Conservation (phyloP, 352 stramenopile species). For the Pilasporangium apinafurcum region DNA sequence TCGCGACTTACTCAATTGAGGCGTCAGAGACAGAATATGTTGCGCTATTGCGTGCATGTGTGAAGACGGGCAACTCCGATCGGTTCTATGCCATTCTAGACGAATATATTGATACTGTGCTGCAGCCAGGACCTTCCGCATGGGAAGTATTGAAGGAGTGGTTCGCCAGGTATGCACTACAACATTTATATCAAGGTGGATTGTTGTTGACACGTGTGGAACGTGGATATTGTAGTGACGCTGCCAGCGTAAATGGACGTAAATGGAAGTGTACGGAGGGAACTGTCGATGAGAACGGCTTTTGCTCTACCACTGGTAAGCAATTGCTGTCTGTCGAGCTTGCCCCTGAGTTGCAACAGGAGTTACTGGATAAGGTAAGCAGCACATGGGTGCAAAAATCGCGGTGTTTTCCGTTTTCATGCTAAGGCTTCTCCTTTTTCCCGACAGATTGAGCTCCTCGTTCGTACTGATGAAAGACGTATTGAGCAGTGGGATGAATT, state of each 20-base stretch:
- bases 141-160: slow-evolving; percentile 69
- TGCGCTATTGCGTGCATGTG: slow-evolving; percentile 44
- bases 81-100: slow-evolving; percentile 55
- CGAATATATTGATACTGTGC: slow-evolving; percentile 54
- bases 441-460: slow-evolving; percentile 66
- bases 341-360: slow-evolving; percentile 20
- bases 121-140: slow-evolving; percentile 27
- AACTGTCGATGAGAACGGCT: slow-evolving; percentile 38
- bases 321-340: slow-evolving; percentile 70
- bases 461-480: slow-evolving; percentile 64
- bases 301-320: slow-evolving; percentile 56
- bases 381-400: background rate
- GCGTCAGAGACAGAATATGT: slow-evolving; percentile 60
- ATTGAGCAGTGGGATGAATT: slow-evolving; percentile 76
- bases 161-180: slow-evolving; percentile 49
- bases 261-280: slow-evolving; percentile 55
- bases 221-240: slow-evolving; percentile 28
- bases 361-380: slow-evolving; percentile 61
- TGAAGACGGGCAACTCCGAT: slow-evolving; percentile 20
- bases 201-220: slow-evolving; percentile 1
- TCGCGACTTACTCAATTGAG: slow-evolving; percentile 38
- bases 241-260: slow-evolving; percentile 39
- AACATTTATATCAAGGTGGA: too few relatives aligned
- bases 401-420: background rate
- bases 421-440: slow-evolving; percentile 1